Evolutionary conservation across 345 rosid species (phyloP), one percentile per base, ranked within the genome.

Genomic region (Hypericum perforatum): DNA sequence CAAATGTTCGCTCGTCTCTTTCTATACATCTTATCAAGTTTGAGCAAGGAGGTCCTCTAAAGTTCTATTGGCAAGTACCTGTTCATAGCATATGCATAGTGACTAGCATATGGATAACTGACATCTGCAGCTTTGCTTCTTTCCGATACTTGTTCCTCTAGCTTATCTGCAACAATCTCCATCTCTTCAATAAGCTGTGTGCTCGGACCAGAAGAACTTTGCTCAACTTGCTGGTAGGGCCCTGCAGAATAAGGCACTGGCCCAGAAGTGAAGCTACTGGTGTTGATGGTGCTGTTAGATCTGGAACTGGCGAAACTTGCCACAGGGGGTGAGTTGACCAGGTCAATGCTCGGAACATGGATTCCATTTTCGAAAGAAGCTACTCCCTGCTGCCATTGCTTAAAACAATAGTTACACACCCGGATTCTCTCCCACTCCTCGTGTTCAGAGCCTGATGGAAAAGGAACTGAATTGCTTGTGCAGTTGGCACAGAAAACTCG

Each of bases 211-310:
- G 83, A 72, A 22, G 32, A 22, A 72, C 64, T 61, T 41, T 14
- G 60, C 61, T 70, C 79, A 69, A 51, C 73, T 53, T 64, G 77
- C 58, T 78, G 82, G 72, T 67, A 71, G 37, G 82, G 75, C 69
- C 72, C 79, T 57, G 49, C 37, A 39, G 76, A 39, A 41, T 73
- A 65, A 22, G 29, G 38, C 15, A 44, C 8, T 11, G 72, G 86
- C 95, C 95, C 77, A 78, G 68, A 71, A 57, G 64, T 63, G 69
- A 67, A 72, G 67, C 74, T 49, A 56, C 53, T 47, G 72, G 70
- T 38, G 54, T 73, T 64, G 59, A 60, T 11, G 73, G 67, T 56
- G 61, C 66, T 29, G 63, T 52, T 46, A 67, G 65, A 62, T 68
- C 66, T 63, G 36, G 78, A 46, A 65, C 58, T 45, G 74, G 45